Base-by-base conservation (phyloP, 2,329 filamentous ascomycete species). In the Aspergillus carbonarius region DNA sequence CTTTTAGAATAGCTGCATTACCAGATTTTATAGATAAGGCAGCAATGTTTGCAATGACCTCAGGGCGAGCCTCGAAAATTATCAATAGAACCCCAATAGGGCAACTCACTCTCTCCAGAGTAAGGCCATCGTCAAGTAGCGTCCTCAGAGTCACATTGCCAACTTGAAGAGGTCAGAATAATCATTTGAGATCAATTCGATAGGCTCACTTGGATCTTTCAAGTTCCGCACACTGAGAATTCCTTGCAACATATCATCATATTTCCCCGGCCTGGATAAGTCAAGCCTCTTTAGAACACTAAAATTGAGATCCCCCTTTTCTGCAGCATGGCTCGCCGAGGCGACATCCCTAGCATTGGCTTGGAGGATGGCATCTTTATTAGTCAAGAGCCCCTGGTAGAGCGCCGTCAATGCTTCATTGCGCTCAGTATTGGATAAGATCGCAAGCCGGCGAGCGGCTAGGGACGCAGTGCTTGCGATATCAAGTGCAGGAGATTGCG, bases 21-120 rank as follows among this genome's bases (percentile, higher is more conserved):
- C 92, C 95, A 12, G 93, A 98, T 76, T 99, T 99, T 76, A 99
- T 91, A 37, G 95, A 93, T 23, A 99, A 83, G 4, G 93, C 91
- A 62, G 95, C 92, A 71, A 99, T 98, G 76, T 99, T 99, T 72
- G 93, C 95, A 71, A 99, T 97, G 64, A 99, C 95, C 78, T 99
- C 95, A 6, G 95, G 95, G 7, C 95, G 89, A 35, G 95, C 95
- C 79, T 99, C 95, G 72, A 99, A 99, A 71, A 99, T 98, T 77
- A 99, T 95, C 66, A 99, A 85, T 42, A 99, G 85, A n/a, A 98
- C 93, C 60, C 95, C 95, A 67, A 99, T 98, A 5, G 95, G 95
- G 73, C 92, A 96, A 40, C 91, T 92, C 48, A 96, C 90, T 62
- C 93, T 88, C 72, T 96, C 92, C 60, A 99, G 83, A 54, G 88